Base-by-base conservation (phyloP, 164 flowering plant species). In the Litsea cubeba region DNA sequence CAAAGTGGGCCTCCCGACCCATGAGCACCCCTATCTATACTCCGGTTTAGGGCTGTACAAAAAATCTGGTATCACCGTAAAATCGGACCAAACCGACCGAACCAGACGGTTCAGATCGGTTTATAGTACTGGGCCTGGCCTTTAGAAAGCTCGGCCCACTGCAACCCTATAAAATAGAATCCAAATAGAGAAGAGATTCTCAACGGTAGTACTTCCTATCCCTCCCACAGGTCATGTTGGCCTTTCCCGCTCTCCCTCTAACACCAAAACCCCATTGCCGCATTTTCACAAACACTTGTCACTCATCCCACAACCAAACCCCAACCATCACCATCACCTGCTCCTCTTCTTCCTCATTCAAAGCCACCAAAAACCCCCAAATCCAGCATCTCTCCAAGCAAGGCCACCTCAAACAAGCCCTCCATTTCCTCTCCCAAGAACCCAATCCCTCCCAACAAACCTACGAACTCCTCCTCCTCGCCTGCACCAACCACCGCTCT, bases 361-460 rank as follows among this genome's bases (percentile, higher is more conserved):
- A 72, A 23, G 46, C 25, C 6, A 68, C 79, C 65, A 76, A 77
- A 50, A 87, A 89, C 84, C 79, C 65, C 2, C 65, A 79, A 46
- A 89, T 93, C 22, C 94, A 90, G 81, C 82, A 86, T 28, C 83
- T 90, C 88, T 30, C 60, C 50, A 62, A 63, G 26, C 75, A 64
- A 14, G 68, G 68, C n/a, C 57, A 49, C 64, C 86, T 91, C 71
- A 87, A 87, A 76, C 83, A 82, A 81, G 97, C 97, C 12, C 83
- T 93, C 68, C 76, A 84, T 18, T 66, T 86, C 78, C 95, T 94
- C 26, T 68, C 88, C 49, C 46, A 26, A 18, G 70, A 65, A 20
- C 70, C 90, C 49, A 79, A 81, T 68, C 96, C 95, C 5, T 80
- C 90, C 73, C 96, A 92, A 64, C 91, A 30, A 50, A 88, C 95